Evolutionary conservation across 1,284 basidiomycete species (phyloP), one percentile per base, ranked within the genome.

Genomic region (Hemileia vastatrix): DNA sequence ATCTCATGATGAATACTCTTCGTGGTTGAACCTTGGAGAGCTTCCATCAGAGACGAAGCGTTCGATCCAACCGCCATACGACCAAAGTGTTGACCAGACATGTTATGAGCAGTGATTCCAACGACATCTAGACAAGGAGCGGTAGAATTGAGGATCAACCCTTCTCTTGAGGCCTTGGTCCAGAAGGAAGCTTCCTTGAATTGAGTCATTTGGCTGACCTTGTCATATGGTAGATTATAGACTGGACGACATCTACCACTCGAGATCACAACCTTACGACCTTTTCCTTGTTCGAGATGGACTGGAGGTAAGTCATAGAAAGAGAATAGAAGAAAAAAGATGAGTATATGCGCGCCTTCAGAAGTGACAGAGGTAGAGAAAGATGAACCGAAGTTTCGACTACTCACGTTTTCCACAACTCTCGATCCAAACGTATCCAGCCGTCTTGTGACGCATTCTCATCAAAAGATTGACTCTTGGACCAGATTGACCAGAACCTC

Each of bases 401-500:
- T 40, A 40, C 36, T 40, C 36, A 40, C 36, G 23, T 33, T 58
- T 44, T 4, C 56, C 56, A 49, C 50, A 47, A 27, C 24, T 32
- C 48, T 58, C 56, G 45, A 58, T 58, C 56, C 56, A 58, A 48
- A 58, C 49, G 19, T 36, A 9, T 1, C 48, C 1, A 18, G 27
- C 44, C 8, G 24, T 13, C 18, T 48, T 45, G 64, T 70, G 70
- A 9, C 69, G 66, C 69, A 73, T 73, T 43, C 71, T 68, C 49
- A 73, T 51, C 54, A 69, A 68, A 51, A 73, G 54, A 51, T 73
- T 71, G 62, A 73, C 71, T 40, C 66, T 63, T 9, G 71, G 71
- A 15, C 71, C 71, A 23, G 68, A 67, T 64, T 72, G 70, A n/a
- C 71, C 71, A n/a, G 68, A 69, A 9, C 71, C 71, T 19, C 71